Evolutionary conservation across 1,139 yeast genomes (phyloP).

Genomic region (Candida albicans): DNA sequence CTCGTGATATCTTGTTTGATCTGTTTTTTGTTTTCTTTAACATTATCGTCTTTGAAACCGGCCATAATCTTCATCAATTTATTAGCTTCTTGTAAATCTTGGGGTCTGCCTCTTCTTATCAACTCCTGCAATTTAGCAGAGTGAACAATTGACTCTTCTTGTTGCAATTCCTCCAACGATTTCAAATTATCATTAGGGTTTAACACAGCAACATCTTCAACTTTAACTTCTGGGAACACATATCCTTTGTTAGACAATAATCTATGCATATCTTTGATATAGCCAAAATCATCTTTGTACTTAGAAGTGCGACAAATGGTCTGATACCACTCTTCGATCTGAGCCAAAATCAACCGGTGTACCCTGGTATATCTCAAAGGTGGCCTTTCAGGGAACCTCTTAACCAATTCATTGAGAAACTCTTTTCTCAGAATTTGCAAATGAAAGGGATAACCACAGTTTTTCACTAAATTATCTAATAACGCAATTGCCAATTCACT

Average conservation of each 20-base stretch:
- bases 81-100: slow-evolving; percentile 94
- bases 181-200: slow-evolving; percentile 89
- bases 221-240: slow-evolving; percentile 85
- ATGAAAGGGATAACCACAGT: slow-evolving; percentile 97
- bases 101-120: slow-evolving; percentile 93
- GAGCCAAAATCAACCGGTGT: slow-evolving; percentile 81
- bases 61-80: slow-evolving; percentile 97
- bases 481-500: slow-evolving; percentile 56
- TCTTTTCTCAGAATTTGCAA: slow-evolving; percentile 93
- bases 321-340: slow-evolving; percentile 96
- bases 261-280: slow-evolving; percentile 94
- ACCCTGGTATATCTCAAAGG: slow-evolving; percentile 81
- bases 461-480: slow-evolving; percentile 89
- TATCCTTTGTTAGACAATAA: slow-evolving; percentile 84
- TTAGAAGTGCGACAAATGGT: slow-evolving; percentile 89
- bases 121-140: slow-evolving; percentile 94
- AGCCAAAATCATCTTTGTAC: slow-evolving; percentile 88
- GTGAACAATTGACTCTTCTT: slow-evolving; percentile 90
- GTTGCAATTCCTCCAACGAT: slow-evolving; percentile 85
- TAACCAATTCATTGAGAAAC: slow-evolving; percentile 88
- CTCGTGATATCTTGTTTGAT: slow-evolving; percentile 84
- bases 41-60: slow-evolving; percentile 84
- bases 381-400: slow-evolving; percentile 92
- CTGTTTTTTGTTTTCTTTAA: slow-evolving; percentile 69
- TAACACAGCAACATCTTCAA: slow-evolving; percentile 90